Base-by-base conservation (phyloP, 108 stramenopile species). In the Nitzschia sp. region DNA sequence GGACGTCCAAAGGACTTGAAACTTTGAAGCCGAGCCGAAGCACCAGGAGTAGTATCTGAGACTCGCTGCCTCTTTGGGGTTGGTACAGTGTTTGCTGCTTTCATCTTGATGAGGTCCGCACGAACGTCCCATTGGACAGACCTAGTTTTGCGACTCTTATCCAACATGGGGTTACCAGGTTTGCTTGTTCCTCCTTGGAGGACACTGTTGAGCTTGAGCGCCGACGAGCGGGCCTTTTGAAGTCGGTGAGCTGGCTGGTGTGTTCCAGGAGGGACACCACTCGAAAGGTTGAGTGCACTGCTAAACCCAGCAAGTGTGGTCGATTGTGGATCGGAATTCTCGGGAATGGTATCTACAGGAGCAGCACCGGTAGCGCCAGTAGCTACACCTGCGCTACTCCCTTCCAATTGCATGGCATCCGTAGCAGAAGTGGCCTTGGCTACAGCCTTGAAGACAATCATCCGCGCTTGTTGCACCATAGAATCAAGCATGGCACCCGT, bases 391-490 rank as follows among this genome's bases (percentile, higher is more conserved):
- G 5, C 17, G 3, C 46, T 6, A 48, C 46, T 34, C 5, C 29
- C 29, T 52, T 50, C 63, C 9, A 48, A 29, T 43, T 51, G 14
- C 15, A 22, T 34, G 11, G 57, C 19, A 22, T 56, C 48, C 38
- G 51, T 22, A 8, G 72, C 63, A 14, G 78, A 71, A 11, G 81
- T 86, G 34, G 80, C 82, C 42, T 74, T 67, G 1, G 82, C 82
- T 8, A 86, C 85, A 34, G 85, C 78, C 46, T 81, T 79, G 69
- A 86, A 83, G 2, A 86, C 82, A 43, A 86, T 65, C 51, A 86
- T 67, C 15, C 85, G 65, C 8, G 85, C 82, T 57, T 86, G 72
- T n/a, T 86, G 75, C 11, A 83, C 78, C 82, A 86, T 83, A 61
- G 80, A 81, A 34, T 67, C 70, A 10, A 86, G 46, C 46, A 86